Conservation (phyloP, 2,329 filamentous ascomycete genomes). For the Penicillium aurantiogriseum region DNA sequence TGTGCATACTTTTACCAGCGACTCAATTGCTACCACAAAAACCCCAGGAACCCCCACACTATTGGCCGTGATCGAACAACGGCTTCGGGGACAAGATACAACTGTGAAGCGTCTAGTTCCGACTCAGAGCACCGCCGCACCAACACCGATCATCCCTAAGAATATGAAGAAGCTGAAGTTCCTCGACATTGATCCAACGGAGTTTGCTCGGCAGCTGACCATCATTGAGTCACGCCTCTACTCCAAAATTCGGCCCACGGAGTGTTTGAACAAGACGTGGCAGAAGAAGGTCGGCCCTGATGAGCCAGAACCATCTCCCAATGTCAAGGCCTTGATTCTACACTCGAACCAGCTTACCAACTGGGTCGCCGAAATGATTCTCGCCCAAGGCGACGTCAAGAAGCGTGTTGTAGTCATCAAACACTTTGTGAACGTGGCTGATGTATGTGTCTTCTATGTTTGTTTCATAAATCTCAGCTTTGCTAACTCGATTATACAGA, state of each 20-base stretch:
- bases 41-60: conserved; percentile 83
- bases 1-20: conserved; percentile 86
- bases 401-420: conserved; percentile 97
- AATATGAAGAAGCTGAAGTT: conserved; percentile 99
- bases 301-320: conserved; percentile 76
- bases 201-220: conserved; percentile 96
- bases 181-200: conserved; percentile 89
- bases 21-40: conserved; percentile 88
- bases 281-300: conserved; percentile 82
- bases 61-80: conserved; percentile 83
- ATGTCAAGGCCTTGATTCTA: conserved; percentile 92
- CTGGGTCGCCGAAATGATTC: conserved; percentile 99
- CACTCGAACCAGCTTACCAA: conserved; percentile 99
- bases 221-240: conserved; percentile 95
- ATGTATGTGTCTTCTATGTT: conserved; percentile 56
- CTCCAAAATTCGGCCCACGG: conserved; percentile 90
- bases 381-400: conserved; percentile 91
- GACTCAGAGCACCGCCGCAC: conserved; percentile 77
- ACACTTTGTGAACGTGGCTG: conserved; percentile 93
- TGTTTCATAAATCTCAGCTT: neutral
- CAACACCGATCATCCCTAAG: conserved; percentile 88
- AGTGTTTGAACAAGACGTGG: conserved; percentile 98
- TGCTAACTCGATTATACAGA: conserved; percentile 53
- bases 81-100: conserved; percentile 82
- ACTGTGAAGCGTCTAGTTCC: conserved; percentile 77